These are phyloP conservation scores for Tuctoria greenei DNA, from an alignment of 176 grass and related monocot genomes.

Conservation along the genomic window DNA sequence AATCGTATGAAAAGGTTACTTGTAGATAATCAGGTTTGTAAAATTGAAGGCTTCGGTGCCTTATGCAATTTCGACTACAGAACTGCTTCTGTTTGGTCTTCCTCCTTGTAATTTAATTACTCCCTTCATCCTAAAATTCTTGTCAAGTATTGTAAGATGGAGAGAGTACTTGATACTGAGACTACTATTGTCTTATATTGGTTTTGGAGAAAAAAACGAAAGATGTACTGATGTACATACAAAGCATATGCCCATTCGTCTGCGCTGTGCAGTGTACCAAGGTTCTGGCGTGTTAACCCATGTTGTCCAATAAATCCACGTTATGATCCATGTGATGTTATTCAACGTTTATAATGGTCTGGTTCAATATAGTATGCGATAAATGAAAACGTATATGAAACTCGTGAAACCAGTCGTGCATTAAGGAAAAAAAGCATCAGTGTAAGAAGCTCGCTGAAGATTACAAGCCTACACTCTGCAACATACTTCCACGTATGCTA, in stretches of 20 bases:
- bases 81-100: slow-evolving; percentile 45
- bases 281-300: background rate
- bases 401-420: background rate
- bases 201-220: slow-evolving; percentile 9
- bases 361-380: background rate
- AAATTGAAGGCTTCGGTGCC: slow-evolving; percentile 23
- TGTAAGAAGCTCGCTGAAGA: background rate
- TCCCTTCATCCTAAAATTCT: no score
- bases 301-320: background rate
- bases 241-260: slow-evolving; percentile 13
- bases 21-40: slow-evolving; percentile 40
- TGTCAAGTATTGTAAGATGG: no score
- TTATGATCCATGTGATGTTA: background rate
- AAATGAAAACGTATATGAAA: background rate
- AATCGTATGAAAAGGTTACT: background rate
- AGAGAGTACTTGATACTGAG: background rate
- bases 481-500: background rate
- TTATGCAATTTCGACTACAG: slow-evolving; percentile 51
- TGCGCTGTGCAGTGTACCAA: background rate
- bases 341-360: background rate
- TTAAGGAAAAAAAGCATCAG: background rate
- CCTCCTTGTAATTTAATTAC: slow-evolving; percentile 42
- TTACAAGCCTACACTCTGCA: background rate
- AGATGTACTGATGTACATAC: slow-evolving; percentile 24
- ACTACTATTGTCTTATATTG: slow-evolving; percentile 22